These are phyloP conservation scores for Quercus rubra DNA, from an alignment of 306 rosid species.

Conservation along the genomic window DNA sequence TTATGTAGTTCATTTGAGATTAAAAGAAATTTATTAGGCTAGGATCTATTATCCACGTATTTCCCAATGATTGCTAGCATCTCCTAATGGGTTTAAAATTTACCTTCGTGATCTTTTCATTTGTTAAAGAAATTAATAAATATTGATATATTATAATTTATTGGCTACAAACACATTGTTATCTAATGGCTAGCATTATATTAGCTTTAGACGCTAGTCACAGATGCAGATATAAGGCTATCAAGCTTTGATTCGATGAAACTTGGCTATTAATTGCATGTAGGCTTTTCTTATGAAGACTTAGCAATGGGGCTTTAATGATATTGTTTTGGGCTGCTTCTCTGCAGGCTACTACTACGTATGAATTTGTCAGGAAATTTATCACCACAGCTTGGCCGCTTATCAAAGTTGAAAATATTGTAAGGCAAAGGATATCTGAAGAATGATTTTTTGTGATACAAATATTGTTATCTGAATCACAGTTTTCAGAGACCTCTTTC, in stretches of 20 bases:
- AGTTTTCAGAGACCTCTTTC: not conserved
- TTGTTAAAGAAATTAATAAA: not conserved
- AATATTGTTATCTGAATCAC: not conserved
- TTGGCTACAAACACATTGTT: not conserved
- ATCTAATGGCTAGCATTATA: not conserved
- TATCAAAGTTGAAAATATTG: constrained; percentile 38
- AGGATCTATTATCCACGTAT: not conserved
- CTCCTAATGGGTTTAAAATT: not conserved
- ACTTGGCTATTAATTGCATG: not conserved
- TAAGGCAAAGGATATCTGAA: constrained; percentile 18
- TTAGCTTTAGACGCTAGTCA: not conserved
- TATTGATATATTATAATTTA: not conserved
- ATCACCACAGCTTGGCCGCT: constrained; percentile 48
- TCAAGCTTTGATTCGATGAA: not conserved
- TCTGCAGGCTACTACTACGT: constrained; percentile 38
- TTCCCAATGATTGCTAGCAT: not conserved
- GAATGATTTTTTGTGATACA: not conserved
- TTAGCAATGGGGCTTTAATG: not conserved
- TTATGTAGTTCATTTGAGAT: not conserved
- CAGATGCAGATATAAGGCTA: not conserved
- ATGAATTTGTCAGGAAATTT: constrained; percentile 43
- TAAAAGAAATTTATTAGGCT: not conserved
- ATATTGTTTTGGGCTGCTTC: not conserved
- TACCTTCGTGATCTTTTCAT: not conserved
- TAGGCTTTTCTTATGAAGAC: not conserved